Evolutionary conservation across 2,329 filamentous ascomycete species (phyloP).

Genomic region (Scedosporium minutisporum): DNA sequence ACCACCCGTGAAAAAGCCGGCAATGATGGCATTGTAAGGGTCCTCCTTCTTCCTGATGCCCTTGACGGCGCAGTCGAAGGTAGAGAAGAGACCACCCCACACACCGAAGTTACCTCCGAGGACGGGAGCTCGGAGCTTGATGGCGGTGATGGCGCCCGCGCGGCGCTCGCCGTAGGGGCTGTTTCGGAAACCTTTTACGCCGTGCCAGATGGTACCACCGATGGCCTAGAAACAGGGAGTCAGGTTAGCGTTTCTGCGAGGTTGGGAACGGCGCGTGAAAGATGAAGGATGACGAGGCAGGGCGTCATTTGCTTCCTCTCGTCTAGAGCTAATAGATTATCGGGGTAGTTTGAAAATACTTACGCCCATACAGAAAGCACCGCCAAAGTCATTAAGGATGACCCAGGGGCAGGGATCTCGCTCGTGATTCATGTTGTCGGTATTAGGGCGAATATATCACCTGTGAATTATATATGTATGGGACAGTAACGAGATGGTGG

Average conservation of each 20-base stretch:
- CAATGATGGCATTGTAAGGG: slow-evolving; percentile 95
- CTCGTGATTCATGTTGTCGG: slow-evolving; percentile 74
- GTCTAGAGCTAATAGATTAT: too few relatives aligned
- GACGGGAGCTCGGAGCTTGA: slow-evolving; percentile 94
- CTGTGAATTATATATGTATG: neutral
- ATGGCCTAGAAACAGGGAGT: slow-evolving; percentile 43
- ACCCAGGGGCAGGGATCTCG: slow-evolving; percentile 97
- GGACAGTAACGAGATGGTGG: neutral
- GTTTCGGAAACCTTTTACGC: slow-evolving; percentile 88
- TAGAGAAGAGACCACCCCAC: slow-evolving; percentile 93
- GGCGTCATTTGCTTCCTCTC: too few relatives aligned
- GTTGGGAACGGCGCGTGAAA: too few relatives aligned
- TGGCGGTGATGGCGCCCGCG: slow-evolving; percentile 91
- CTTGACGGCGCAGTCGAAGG: slow-evolving; percentile 95
- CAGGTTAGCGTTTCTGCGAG: neutral
- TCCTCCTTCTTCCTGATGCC: slow-evolving; percentile 93
- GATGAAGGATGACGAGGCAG: too few relatives aligned
- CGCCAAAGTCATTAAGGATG: slow-evolving; percentile 92
- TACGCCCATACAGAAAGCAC: slow-evolving; percentile 95
- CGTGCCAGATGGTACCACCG: slow-evolving; percentile 85
- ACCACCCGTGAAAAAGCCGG: slow-evolving; percentile 93
- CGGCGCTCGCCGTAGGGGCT: slow-evolving; percentile 86
- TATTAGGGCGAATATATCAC: neutral
- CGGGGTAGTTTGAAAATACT: slow-evolving; percentile 20
- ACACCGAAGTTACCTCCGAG: slow-evolving; percentile 96